Base-by-base conservation (phyloP, 768 basidiomycete genomes). In the Phylloporus sp. region DNA sequence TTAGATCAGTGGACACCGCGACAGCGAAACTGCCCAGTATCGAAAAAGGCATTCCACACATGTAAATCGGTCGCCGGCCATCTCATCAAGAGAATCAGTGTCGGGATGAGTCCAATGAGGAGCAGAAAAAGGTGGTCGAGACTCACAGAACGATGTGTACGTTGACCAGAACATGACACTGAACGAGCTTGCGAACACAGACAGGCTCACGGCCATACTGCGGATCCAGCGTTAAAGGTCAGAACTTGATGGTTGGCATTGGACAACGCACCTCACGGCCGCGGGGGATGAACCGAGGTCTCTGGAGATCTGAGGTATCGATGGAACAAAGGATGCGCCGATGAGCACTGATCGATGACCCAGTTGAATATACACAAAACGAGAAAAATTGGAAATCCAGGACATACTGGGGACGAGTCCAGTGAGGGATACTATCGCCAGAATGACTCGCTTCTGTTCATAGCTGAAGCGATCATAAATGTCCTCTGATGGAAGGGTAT, bases 291-390 rank as follows among this genome's bases (percentile, higher is more conserved):
- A 73, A 23, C 77, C 43, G 10, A 92, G 66, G 52, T 92, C 88
- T 24, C 65, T 67, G 8, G 88, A 81, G 40, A 93, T 82, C 45
- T 85, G 78, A 0, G 88, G 86, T 49, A 91, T 85, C 0, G 82
- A 81, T 0, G 88, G 88, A 3, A 88, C 75, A 63, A 91, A 89
- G 1, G 80, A 80, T 0, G 80, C 84, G 7, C 80, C 71, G 0
- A 86, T 80, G 53, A 91, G 82, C 32, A 85, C 88, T 91, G 49
- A 1, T 41, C 15, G 28, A 57, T 15, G 42, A 27, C 31, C 38
- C 29, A 36, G 3, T 3, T 44, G 44, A 13, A 20, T 44, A 24
- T 28, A n/a, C 13, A 40, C 39, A 6, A 34, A 36, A 38, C 27
- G 23, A 20, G 31, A 15, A 2, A 35, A 34, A 51, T 34, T n/a